Evolutionary conservation across 495 filamentous ascomycete genomes (phyloP).

Genomic region (Xylaria scruposa): DNA sequence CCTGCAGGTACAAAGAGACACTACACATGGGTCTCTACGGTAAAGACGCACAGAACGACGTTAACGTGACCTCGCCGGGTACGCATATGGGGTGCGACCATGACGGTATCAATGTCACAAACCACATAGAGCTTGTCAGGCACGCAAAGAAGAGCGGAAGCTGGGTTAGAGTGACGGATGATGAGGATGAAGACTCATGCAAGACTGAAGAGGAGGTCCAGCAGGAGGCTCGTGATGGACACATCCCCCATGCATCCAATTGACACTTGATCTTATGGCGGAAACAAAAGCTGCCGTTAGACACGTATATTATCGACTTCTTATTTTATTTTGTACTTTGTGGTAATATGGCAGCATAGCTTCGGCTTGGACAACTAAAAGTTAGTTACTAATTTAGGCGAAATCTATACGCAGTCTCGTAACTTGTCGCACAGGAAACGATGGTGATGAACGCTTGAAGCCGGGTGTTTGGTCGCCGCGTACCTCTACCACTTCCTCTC

Average conservation of each 20-base stretch:
- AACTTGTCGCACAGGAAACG: no score
- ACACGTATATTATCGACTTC: neutral
- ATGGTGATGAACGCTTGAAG: no score
- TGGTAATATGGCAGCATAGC: neutral
- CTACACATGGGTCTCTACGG: constrained; percentile 21
- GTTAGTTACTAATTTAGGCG: neutral
- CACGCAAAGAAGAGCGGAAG: constrained; percentile 26
- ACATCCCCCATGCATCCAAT: neutral
- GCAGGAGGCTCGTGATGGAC: neutral
- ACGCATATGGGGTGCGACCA: constrained; percentile 16
- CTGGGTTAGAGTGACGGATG: constrained; percentile 31
- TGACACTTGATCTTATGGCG: neutral
- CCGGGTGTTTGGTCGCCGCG: no score
- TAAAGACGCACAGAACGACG: constrained; percentile 4
- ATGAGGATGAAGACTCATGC: constrained; percentile 24
- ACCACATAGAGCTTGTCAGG: constrained; percentile 31
- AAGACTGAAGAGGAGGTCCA: neutral
- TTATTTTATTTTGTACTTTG: neutral
- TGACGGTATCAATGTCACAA: constrained; percentile 27
- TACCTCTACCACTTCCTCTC: neutral
- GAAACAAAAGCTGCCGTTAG: neutral
- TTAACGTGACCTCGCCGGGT: constrained; percentile 23
- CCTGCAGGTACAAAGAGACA: constrained; percentile 15
- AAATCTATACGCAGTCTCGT: neutral
- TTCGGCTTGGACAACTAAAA: neutral